phyloP scores from a whole-genome alignment of 805 yeast species.

The Cyberlindnera sargentensis region DNA sequence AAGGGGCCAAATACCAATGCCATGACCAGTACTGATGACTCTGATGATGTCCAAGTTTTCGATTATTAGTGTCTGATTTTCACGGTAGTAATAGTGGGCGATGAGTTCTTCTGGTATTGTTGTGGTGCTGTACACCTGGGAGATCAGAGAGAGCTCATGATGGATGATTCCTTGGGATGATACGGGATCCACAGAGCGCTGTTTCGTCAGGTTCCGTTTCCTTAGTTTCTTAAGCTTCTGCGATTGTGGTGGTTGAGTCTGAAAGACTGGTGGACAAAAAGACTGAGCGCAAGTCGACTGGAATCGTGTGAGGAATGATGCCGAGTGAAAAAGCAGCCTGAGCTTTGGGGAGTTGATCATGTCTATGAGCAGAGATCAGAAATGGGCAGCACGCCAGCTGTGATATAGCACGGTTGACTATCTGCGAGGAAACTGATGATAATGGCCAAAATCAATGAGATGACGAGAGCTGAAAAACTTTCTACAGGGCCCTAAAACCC shows the following conservation, averaged over 20 bases:
- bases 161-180: constrained; percentile 4
- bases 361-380: too few relatives aligned
- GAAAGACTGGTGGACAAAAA: too few relatives aligned
- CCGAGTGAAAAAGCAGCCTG: too few relatives aligned
- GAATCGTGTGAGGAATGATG: too few relatives aligned
- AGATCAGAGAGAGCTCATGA: constrained; percentile 5
- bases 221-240: background rate
- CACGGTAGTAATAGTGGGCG: constrained; percentile 3
- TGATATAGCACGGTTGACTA: too few relatives aligned
- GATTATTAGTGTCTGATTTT: background rate
- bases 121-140: background rate
- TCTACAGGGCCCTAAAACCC: too few relatives aligned
- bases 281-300: too few relatives aligned
- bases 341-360: too few relatives aligned
- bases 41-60: constrained; percentile 33
- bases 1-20: constrained; percentile 25
- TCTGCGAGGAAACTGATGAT: too few relatives aligned
- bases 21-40: constrained; percentile 67
- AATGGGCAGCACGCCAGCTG: too few relatives aligned
- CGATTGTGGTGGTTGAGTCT: background rate
- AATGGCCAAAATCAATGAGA: too few relatives aligned
- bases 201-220: background rate
- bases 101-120: constrained; percentile 3
- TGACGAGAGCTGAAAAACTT: too few relatives aligned
- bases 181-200: constrained; percentile 4